A percentile compares a stretch with the other conserved stretches of the same genome.
phyloP scores from a whole-genome alignment of 73 alveolate genomes.

The Paramecium octaurelia region DNA sequence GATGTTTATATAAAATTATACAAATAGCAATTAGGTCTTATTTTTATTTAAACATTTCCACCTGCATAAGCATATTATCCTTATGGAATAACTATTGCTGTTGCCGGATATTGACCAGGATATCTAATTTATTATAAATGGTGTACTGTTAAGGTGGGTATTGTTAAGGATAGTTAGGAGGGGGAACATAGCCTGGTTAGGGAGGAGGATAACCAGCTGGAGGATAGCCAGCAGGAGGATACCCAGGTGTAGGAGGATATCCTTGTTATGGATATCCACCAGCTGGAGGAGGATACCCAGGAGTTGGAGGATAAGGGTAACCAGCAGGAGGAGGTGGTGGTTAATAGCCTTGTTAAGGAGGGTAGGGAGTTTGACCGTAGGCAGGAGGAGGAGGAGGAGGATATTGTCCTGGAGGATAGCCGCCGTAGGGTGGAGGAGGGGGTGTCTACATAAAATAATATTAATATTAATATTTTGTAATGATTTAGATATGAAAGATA shows the following conservation, averaged over 20 bases:
- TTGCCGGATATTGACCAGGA: background rate
- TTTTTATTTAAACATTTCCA: background rate
- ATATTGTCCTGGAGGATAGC: background rate
- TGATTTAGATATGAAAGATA: background rate
- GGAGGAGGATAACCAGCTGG: conserved; percentile 9
- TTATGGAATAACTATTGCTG: background rate
- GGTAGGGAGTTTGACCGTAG: background rate
- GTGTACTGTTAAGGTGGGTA: background rate
- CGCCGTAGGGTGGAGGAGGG: conserved; percentile 10
- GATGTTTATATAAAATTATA: background rate
- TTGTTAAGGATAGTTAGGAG: background rate
- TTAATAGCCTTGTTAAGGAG: background rate
- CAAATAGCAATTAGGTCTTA: background rate
- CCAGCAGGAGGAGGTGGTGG: conserved; percentile 17
- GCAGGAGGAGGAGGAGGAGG: conserved; percentile 35
- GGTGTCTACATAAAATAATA: background rate
- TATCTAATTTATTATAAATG: background rate
- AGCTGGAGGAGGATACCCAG: background rate
- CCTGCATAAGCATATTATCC: background rate
- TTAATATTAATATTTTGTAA: background rate
- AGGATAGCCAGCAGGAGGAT: background rate
- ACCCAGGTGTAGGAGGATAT: background rate
- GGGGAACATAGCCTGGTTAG: conserved; percentile 12
- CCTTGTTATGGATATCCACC: conserved; percentile 10
- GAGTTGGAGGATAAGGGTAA: background rate